phyloP scores from a whole-genome alignment of 768 basidiomycete genomes.

The Suillus bovinus region DNA sequence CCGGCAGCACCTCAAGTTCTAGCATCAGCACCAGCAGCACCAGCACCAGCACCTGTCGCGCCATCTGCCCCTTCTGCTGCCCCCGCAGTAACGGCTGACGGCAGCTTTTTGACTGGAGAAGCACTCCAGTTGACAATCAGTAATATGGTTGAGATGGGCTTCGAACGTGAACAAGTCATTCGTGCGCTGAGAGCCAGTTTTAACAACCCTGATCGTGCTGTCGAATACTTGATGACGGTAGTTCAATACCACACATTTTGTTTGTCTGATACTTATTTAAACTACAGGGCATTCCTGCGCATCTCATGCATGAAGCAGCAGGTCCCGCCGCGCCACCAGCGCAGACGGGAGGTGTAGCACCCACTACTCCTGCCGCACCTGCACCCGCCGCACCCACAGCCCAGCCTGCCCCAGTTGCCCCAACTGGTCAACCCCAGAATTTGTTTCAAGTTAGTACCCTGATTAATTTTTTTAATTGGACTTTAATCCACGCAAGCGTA shows the following conservation, averaged over 20 bases:
- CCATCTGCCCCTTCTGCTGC: constrained; percentile 31
- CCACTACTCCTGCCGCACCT: constrained; percentile 32
- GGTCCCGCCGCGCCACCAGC: constrained; percentile 20
- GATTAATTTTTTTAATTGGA: background rate
- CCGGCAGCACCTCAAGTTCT: constrained; percentile 30
- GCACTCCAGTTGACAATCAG: constrained; percentile 75
- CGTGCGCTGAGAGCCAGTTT: constrained; percentile 89
- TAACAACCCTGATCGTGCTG: constrained; percentile 97
- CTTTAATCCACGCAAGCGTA: constrained; percentile 25
- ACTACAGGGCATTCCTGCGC: constrained; percentile 75
- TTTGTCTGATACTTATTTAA: constrained; percentile 14
- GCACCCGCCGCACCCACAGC: constrained; percentile 38
- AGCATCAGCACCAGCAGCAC: constrained; percentile 34
- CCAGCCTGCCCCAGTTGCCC: constrained; percentile 38
- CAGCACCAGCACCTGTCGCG: constrained; percentile 34
- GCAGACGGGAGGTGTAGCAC: constrained; percentile 28
- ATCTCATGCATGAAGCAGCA: constrained; percentile 51
- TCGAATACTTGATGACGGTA: constrained; percentile 96
- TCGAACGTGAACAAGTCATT: constrained; percentile 79
- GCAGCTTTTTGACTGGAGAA: constrained; percentile 74
- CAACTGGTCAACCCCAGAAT: constrained; percentile 66
- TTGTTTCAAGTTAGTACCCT: constrained; percentile 71
- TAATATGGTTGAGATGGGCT: constrained; percentile 95
- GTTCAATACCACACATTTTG: constrained; percentile 28
- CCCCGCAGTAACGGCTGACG: constrained; percentile 43